Percentiles rank a stretch among this genome's conserved stretches.
These are phyloP conservation scores for Dovyalis caffra DNA, from an alignment of 345 rosid genomes.

Conservation along the genomic window DNA sequence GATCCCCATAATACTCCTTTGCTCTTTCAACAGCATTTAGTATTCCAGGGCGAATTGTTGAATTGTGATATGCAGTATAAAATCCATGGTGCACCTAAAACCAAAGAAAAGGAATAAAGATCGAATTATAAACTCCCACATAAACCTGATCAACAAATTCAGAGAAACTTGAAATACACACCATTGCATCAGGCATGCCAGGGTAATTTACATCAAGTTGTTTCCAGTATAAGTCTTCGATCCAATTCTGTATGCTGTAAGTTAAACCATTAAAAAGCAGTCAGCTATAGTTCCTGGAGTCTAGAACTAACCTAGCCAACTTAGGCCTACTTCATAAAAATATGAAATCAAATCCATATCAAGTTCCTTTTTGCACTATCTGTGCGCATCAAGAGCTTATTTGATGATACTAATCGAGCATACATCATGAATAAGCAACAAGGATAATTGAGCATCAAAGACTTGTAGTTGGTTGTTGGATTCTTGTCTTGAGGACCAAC, in stretches of 20 bases:
- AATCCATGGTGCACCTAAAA: constrained; percentile 92
- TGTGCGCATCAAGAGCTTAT: neutral
- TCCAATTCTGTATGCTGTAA: constrained; percentile 89
- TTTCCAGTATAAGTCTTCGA: constrained; percentile 87
- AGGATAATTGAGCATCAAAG: neutral
- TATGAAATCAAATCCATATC: too few species aligned
- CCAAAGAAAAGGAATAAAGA: neutral
- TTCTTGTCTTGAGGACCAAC: neutral
- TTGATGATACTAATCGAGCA: neutral
- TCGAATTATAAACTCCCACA: neutral
- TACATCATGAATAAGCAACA: neutral
- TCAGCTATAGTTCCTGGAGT: neutral
- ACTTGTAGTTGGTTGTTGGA: neutral
- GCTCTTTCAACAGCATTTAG: constrained; percentile 59
- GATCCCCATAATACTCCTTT: constrained; percentile 57
- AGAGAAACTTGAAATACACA: constrained; percentile 27
- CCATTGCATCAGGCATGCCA: constrained; percentile 95
- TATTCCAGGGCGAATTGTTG: constrained; percentile 80
- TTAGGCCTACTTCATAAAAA: neutral
- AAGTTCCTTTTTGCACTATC: neutral
- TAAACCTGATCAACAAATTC: neutral
- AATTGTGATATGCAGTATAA: constrained; percentile 86
- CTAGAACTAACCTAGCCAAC: neutral
- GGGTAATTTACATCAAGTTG: constrained; percentile 93
- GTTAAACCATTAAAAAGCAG: constrained; percentile 1